Percentiles rank a stretch among this genome's conserved stretches.
Evolutionary conservation across 108 stramenopile species (phyloP).

Genomic region (Skeletonema tropicum): DNA sequence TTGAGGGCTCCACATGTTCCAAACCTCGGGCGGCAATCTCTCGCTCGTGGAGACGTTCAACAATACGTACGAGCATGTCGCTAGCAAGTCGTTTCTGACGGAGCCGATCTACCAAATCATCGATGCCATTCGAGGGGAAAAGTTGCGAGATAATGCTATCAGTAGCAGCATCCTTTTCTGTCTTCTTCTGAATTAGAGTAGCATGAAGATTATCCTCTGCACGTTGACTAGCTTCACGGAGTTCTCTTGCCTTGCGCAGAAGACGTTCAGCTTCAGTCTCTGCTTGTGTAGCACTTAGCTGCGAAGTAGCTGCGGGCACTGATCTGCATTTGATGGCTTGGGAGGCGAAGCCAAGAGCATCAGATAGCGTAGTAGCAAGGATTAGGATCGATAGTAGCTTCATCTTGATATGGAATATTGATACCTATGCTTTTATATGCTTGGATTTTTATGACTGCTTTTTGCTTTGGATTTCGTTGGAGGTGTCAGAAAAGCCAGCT

Average conservation of each 20-base stretch:
- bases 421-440: neutral
- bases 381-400: neutral
- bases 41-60: constrained; percentile 49
- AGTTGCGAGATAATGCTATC: constrained; percentile 42
- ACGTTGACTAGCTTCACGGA: constrained; percentile 32
- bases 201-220: constrained; percentile 47
- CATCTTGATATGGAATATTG: too few relatives aligned
- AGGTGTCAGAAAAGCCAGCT: neutral
- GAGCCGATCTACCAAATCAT: constrained; percentile 35
- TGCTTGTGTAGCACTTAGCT: constrained; percentile 28
- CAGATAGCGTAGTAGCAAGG: neutral
- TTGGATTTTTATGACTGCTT: neutral
- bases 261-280: constrained; percentile 53
- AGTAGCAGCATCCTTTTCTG: constrained; percentile 37
- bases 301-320: neutral
- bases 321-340: neutral
- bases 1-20: constrained; percentile 50
- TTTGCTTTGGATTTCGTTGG: neutral
- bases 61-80: constrained; percentile 36
- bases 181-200: constrained; percentile 44
- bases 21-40: constrained; percentile 45
- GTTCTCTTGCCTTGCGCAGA: constrained; percentile 44
- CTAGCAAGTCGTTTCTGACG: constrained; percentile 36
- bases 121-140: constrained; percentile 34
- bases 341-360: neutral